Evolutionary conservation across 2,329 filamentous ascomycete species (phyloP), one percentile per base, ranked within the genome.

Genomic region (Alternaria angustiovoidea): DNA sequence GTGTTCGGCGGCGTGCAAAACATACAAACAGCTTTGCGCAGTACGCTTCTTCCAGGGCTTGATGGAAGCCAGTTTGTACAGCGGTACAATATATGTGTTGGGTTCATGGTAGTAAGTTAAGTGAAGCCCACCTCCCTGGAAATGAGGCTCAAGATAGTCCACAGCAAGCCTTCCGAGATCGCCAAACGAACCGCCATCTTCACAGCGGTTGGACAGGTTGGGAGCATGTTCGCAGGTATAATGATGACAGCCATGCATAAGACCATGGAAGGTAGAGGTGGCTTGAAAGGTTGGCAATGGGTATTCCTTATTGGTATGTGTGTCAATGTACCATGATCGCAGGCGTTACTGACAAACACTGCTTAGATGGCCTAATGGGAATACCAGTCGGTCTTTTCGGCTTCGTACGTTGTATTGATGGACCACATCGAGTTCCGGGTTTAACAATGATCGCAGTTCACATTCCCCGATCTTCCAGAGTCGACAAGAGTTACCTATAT

Each of bases 161-260:
- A 28, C 26, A 72, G 69, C 39, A 73, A 69, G 20, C 59, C 66
- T 4, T 59, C 54, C 2, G 70, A 73, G 18, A 71, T 73, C 18
- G 70, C 69, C 16, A 73, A 72, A 34, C 51, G 70, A 22, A 66
- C 64, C 1, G 68, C 70, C 9, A 71, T 73, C 28, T 72, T 73
- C 32, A 72, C 68, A 24, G 68, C 66, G 3, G 47, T 66, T 22
- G 70, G 69, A 8, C 68, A 70, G 28, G 53, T 61, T 0, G 70
- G 70, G 7, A 73, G 65, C 26, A 73, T 73, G 70, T 72, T 71
- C 55, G 68, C 70, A 2, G 70, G 70, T 16, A 47, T 67, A 7
- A 71, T 72, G 70, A 71, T 70, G 70, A 68, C 67, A 26, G 68
- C 70, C 5, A 70, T 71, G 57, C 59, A 69, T 41, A 59, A 71